Percentiles rank a stretch among this genome's conserved stretches.
These are phyloP conservation scores for Candida ovalis DNA, from an alignment of 805 yeast genomes.

Conservation along the genomic window DNA sequence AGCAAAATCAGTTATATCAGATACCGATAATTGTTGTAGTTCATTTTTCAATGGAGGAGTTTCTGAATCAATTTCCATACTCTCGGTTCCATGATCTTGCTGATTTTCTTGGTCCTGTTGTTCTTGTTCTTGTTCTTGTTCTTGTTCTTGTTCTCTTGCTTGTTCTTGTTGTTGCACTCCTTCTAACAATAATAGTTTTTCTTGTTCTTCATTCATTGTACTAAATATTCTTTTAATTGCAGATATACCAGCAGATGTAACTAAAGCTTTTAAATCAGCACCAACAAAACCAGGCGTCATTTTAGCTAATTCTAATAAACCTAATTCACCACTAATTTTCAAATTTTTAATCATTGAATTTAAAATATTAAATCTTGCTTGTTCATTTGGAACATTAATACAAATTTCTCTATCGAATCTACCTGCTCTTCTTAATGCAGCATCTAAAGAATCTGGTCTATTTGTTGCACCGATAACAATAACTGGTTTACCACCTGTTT, in stretches of 20 bases:
- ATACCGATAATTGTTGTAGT: background rate
- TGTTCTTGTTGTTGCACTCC: constrained; percentile 11
- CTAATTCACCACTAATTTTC: constrained; percentile 66
- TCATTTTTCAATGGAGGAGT: background rate
- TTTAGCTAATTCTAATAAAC: constrained; percentile 73
- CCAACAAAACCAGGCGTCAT: constrained; percentile 97
- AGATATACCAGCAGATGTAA: constrained; percentile 90
- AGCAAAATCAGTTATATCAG: constrained; percentile 7
- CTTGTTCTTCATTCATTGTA: constrained; percentile 43
- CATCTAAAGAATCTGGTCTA: constrained; percentile 91
- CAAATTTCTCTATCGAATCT: constrained; percentile 94
- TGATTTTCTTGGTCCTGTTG: background rate
- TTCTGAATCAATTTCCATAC: constrained; percentile 15
- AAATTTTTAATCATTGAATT: constrained; percentile 66
- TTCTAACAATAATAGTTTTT: constrained; percentile 19
- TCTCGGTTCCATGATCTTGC: constrained; percentile 15
- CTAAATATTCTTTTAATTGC: constrained; percentile 91
- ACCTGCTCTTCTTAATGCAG: constrained; percentile 95
- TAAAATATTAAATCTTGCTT: constrained; percentile 71
- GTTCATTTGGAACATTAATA: constrained; percentile 90
- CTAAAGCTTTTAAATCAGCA: constrained; percentile 91
- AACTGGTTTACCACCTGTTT: constrained; percentile 90
- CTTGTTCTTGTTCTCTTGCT: background rate
- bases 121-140: background rate
- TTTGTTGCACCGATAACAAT: constrained; percentile 95